Conservation (phyloP, 805 yeast genomes). For the Saccharomycodes ludwigii region DNA sequence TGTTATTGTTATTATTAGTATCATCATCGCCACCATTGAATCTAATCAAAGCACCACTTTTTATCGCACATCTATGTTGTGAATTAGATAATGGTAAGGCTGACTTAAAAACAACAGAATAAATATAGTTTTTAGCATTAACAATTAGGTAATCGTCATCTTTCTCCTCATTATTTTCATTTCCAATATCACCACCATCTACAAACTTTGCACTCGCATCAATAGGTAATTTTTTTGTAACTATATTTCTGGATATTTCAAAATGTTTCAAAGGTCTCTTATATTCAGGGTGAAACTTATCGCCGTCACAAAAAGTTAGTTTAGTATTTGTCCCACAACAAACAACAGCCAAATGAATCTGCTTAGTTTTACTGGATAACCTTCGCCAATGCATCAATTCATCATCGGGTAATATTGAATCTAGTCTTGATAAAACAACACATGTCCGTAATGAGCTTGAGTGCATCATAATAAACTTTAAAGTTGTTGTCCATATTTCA, state of each 20-base stretch:
- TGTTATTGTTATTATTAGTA: constrained; percentile 15
- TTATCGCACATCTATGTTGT: constrained; percentile 56
- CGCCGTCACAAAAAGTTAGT: constrained; percentile 22
- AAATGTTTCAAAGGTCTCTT: constrained; percentile 22
- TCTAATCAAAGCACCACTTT: constrained; percentile 55
- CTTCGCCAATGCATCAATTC: constrained; percentile 72
- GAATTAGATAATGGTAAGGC: constrained; percentile 60
- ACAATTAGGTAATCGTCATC: constrained; percentile 26
- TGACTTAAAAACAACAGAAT: constrained; percentile 45
- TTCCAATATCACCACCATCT: background rate
- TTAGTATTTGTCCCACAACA: constrained; percentile 54
- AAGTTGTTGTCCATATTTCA: constrained; percentile 54
- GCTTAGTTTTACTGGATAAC: constrained; percentile 42
- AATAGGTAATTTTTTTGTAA: constrained; percentile 9
- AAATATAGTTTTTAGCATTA: constrained; percentile 38
- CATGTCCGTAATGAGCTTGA: constrained; percentile 25
- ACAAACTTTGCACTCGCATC: constrained; percentile 3
- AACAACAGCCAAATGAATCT: constrained; percentile 53
- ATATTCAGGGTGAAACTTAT: constrained; percentile 22
- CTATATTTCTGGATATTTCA: constrained; percentile 10
- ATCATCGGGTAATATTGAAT: constrained; percentile 70
- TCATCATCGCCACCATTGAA: constrained; percentile 15
- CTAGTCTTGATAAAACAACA: constrained; percentile 55
- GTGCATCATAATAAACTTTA: constrained; percentile 12
- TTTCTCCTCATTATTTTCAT: constrained; percentile 9